Base-by-base conservation (phyloP, 1,284 basidiomycete species). In the Sanghuangporus weigelae region DNA sequence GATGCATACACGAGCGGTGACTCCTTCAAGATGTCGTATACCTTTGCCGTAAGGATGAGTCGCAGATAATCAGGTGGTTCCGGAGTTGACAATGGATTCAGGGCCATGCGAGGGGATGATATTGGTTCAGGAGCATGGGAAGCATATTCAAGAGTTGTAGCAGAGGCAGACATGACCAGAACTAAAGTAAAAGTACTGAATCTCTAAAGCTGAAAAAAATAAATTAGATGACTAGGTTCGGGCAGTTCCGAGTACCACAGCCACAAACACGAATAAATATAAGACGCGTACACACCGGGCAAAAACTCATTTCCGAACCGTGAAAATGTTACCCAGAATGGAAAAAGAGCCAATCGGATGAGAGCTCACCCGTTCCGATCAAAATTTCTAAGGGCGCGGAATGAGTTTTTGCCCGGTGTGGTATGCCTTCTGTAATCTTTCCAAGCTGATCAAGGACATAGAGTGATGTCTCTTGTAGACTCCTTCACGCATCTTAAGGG, bases 21-120 rank as follows among this genome's bases (percentile, higher is more conserved):
- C 75, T 96, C 93, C 69, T 92, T 87, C 69, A 98, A 79, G 69
- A 98, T 88, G 64, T 96, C 92, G 76, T 99, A 98, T 62, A 98
- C 94, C 75, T 96, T 95, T 21, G 96, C 88, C 56, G 90, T 92
- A 62, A 98, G 82, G 73, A 97, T 98, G 68, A 99, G 87, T 50
- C 91, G 84, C 40, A 99, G 84, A 74, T 99, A 99, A 76, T 99
- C 96, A 0, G 96, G 96, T 7, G 88, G 88, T 50, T 87, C 84
- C 65, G 84, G 81, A 0, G 87, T 79, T 31, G 93, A 77, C 68
- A 84, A 76, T 69, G 95, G 88, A 36, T 81, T 75, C 0, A 86
- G 75, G 2, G 95, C 82, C 7, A n/a, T 19, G 21, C 89, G 81
- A 38, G 88, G 83, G 71, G 90, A 95, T 7, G 75, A 66, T 6